Base-by-base conservation (phyloP, 345 rosid genomes). In the Pelargonium nanum region DNA sequence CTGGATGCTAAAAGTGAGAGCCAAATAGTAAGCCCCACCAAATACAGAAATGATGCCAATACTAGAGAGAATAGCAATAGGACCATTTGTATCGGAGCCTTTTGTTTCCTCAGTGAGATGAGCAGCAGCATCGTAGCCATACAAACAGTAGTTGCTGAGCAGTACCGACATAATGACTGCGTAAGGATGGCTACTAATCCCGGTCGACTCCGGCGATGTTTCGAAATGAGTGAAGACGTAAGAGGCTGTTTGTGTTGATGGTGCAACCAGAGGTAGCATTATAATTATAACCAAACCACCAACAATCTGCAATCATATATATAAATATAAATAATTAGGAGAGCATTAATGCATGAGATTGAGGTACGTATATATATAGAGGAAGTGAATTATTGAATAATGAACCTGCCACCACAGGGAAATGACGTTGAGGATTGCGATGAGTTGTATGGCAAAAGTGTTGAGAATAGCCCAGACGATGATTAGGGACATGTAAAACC, bases 51-150 rank as follows among this genome's bases (percentile, higher is more conserved):
- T 67, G 70, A 67, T 67, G 53, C 70, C 70, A 0, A 59, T 59
- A 34, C 53, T 51, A 32, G 70, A 50, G 19, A 67, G 59, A 22
- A 59, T 67, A 12, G 55, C 63, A 4, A 40, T 21, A 4, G 65
- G 65, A 26, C 60, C 65, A 24, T 34, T 54, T 50, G 24, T 57
- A 20, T 65, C 69, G 19, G 69, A 30, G 26, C 65, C 70, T 40
- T 60, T 61, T 40, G 70, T 67, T 55, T 67, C 70, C 54, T 67
- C 70, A 1, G 70, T 67, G 16, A 67, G 65, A 67, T 67, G 70
- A 28, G 70, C 65, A 4, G 65, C 70, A 0, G 70, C 28, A 55
- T 67, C 70, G n/a, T 67, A 60, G 53, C 70, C 70, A 60, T 67
- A 53, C 2, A 60, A 53, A 20, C 70, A 67, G 45, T 67, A 67